Conservation (phyloP, 225 moss, liverwort and hornwort genomes). For the Takakia lepidozioides region DNA sequence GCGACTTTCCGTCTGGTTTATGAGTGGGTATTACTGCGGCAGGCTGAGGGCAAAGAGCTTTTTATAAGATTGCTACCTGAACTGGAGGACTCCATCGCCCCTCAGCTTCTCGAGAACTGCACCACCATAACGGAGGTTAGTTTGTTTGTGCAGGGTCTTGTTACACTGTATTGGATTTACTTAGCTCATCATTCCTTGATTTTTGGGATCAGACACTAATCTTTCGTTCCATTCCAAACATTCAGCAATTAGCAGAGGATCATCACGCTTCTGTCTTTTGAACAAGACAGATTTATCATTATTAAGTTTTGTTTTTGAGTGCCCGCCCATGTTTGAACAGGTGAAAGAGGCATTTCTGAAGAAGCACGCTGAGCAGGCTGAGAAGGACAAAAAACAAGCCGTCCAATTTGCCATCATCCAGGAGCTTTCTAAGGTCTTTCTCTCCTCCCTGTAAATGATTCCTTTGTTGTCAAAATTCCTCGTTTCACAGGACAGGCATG, state of each 20-base stretch:
- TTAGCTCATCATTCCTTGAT: too few relatives aligned
- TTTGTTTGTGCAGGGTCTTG: too few relatives aligned
- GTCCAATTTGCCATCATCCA: conserved; percentile 60
- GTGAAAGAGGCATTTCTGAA: conserved; percentile 62
- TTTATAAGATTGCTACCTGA: conserved; percentile 71
- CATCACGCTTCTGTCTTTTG: too few relatives aligned
- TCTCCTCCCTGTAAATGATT: not conserved
- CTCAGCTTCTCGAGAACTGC: conserved; percentile 68
- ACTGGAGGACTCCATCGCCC: conserved; percentile 67
- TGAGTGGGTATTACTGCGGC: too few relatives aligned
- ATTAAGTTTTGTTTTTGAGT: not conserved
- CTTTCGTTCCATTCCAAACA: too few relatives aligned
- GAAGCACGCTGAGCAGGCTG: conserved; percentile 60
- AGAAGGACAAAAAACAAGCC: conserved; percentile 63
- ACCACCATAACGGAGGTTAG: conserved; percentile 67
- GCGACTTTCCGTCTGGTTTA: too few relatives aligned
- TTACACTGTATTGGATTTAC: too few relatives aligned
- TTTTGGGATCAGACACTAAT: too few relatives aligned
- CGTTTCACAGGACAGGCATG: too few relatives aligned
- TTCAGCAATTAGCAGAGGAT: too few relatives aligned
- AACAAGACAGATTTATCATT: too few relatives aligned
- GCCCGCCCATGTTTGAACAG: conserved; percentile 40
- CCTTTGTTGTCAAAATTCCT: not conserved
- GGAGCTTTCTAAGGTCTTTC: conserved; percentile 69
- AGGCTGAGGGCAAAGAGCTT: conserved; percentile 87